A percentile compares a stretch with the other conserved stretches of the same genome.
Evolutionary conservation across 1,284 basidiomycete genomes (phyloP).

Genomic region (Melampsora americana): DNA sequence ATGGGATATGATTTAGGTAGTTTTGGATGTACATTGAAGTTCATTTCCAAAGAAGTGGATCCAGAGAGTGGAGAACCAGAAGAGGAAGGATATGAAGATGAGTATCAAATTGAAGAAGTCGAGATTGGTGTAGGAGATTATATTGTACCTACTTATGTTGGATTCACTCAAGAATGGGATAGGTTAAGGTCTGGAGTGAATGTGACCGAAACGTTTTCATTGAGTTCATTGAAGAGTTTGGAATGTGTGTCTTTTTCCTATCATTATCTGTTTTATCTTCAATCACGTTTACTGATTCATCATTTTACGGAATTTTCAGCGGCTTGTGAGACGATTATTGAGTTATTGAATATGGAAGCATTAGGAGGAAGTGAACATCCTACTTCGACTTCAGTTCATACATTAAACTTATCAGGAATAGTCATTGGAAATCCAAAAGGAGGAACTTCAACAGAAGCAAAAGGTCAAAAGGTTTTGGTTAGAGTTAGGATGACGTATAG

Average conservation of each 20-base stretch:
- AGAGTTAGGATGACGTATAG: constrained; percentile 94
- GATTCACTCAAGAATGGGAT: constrained; percentile 93
- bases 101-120: constrained; percentile 94
- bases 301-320: constrained; percentile 58
- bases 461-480: constrained; percentile 86
- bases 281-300: constrained; percentile 45
- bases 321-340: constrained; percentile 86
- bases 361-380: constrained; percentile 82
- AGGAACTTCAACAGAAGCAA: constrained; percentile 58
- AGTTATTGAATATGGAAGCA: constrained; percentile 94
- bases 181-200: constrained; percentile 70
- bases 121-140: constrained; percentile 94
- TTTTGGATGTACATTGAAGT: constrained; percentile 92
- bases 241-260: constrained; percentile 65
- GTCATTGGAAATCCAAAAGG: constrained; percentile 58
- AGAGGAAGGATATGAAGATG: constrained; percentile 96
- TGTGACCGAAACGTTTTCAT: constrained; percentile 87
- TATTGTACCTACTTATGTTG: constrained; percentile 84
- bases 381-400: constrained; percentile 81
- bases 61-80: constrained; percentile 94
- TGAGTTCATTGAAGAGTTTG: constrained; percentile 87
- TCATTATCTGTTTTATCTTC: constrained; percentile 45
- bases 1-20: constrained; percentile 76
- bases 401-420: constrained; percentile 84
- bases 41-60: constrained; percentile 95